Evolutionary conservation across 495 filamentous ascomycete genomes (phyloP).

Genomic region (Podospora sp.): DNA sequence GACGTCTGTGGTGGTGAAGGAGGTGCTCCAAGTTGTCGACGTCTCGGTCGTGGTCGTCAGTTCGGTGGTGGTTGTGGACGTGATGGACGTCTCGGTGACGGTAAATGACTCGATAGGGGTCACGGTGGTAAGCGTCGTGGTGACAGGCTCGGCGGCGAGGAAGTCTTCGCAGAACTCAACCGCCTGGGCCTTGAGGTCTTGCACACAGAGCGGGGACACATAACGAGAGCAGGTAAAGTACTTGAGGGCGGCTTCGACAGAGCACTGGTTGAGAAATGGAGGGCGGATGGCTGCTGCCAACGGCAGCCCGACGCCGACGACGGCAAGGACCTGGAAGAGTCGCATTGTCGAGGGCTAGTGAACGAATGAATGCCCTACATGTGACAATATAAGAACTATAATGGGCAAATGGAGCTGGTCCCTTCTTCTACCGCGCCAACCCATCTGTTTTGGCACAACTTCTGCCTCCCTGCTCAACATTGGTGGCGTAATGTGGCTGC

Average conservation of each 20-base stretch:
- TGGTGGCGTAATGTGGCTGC: too few species aligned
- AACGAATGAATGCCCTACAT: too few species aligned
- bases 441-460: too few species aligned
- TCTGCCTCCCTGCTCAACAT: too few species aligned
- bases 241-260: neutral
- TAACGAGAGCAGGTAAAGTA: neutral
- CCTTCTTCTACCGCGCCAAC: too few species aligned
- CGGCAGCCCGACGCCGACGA: neutral
- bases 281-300: neutral
- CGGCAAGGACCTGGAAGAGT: neutral
- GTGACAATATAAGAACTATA: too few species aligned
- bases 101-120: constrained; percentile 5
- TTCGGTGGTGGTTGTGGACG: neutral
- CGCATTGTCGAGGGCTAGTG: neutral
- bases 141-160: constrained; percentile 5
- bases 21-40: neutral
- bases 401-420: too few species aligned
- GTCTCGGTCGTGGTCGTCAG: neutral
- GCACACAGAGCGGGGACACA: neutral
- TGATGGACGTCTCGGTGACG: constrained; percentile 4
- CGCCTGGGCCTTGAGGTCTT: neutral
- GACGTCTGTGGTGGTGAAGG: neutral
- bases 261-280: neutral
- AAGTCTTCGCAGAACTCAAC: neutral
- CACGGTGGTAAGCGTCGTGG: neutral